These are phyloP conservation scores for Neurospora cerealis DNA, from an alignment of 495 filamentous ascomycete species.

Conservation along the genomic window DNA sequence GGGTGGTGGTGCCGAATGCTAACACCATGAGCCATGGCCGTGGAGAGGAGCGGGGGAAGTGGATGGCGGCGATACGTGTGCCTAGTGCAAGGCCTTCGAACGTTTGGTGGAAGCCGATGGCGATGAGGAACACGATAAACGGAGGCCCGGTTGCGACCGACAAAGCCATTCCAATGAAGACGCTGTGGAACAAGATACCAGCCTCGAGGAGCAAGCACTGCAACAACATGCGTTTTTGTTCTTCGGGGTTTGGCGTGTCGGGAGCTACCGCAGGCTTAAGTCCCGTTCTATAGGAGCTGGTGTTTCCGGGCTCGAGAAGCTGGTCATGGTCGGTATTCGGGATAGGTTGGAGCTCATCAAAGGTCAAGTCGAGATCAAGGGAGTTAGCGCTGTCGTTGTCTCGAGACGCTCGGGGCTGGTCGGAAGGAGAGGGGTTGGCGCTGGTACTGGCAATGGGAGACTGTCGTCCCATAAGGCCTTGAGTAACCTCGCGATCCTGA, in stretches of 20 bases:
- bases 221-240: constrained; percentile 53
- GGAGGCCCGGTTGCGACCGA: constrained; percentile 70
- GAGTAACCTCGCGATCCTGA: background rate
- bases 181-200: constrained; percentile 76
- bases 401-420: constrained; percentile 8
- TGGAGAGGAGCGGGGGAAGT: constrained; percentile 43
- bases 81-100: constrained; percentile 71
- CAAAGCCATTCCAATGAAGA: constrained; percentile 85
- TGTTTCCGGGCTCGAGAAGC: constrained; percentile 6
- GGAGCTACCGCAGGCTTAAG: constrained; percentile 9
- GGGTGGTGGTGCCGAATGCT: constrained; percentile 85
- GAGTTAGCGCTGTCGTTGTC: constrained; percentile 21
- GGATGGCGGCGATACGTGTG: constrained; percentile 58
- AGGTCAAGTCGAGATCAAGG: constrained; percentile 39
- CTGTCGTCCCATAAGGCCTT: background rate
- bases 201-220: constrained; percentile 76
- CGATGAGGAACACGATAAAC: constrained; percentile 71
- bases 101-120: constrained; percentile 72
- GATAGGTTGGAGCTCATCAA: constrained; percentile 40
- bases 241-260: constrained; percentile 24
- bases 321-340: constrained; percentile 15
- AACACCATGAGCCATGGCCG: constrained; percentile 92
- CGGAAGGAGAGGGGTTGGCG: background rate
- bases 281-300: constrained; percentile 11
- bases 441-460: background rate